phyloP scores from a whole-genome alignment of 305 asterid species.

The Coffea humblotiana region DNA sequence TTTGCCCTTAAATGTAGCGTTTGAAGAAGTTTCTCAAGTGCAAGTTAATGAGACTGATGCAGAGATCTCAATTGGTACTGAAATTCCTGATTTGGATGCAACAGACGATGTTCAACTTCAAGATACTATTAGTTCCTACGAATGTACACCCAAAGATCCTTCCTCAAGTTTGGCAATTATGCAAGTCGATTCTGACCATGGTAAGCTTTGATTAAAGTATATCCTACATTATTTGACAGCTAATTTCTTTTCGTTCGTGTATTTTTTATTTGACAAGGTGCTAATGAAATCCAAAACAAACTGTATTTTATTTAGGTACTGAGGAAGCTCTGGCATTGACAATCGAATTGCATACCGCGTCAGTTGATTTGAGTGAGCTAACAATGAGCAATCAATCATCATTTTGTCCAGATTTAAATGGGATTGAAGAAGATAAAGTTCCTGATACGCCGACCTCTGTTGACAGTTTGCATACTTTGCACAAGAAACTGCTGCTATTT shows the following conservation, averaged over 20 bases:
- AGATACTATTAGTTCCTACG: conserved; percentile 33
- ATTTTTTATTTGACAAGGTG: background rate
- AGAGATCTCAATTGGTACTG: conserved; percentile 92
- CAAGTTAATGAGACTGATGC: conserved; percentile 66
- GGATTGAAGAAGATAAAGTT: conserved; percentile 62
- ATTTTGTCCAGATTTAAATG: conserved; percentile 30
- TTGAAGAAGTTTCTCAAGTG: conserved; percentile 51
- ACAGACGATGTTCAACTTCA: conserved; percentile 58
- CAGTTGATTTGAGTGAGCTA: conserved; percentile 39
- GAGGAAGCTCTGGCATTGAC: conserved; percentile 38
- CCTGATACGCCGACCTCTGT: conserved; percentile 77
- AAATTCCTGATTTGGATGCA: conserved; percentile 80
- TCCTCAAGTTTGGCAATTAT: conserved; percentile 36
- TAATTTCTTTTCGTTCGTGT: background rate
- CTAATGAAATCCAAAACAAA: background rate
- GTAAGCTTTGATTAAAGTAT: conserved; percentile 34
- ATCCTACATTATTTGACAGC: background rate
- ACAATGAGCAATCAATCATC: conserved; percentile 21
- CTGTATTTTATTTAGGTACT: conserved; percentile 37
- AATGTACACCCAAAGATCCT: conserved; percentile 40
- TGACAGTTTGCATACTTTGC: conserved; percentile 55
- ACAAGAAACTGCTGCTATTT: conserved; percentile 54
- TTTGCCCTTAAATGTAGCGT: conserved; percentile 39
- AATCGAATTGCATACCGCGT: conserved; percentile 38
- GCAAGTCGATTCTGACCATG: conserved; percentile 33